A percentile compares a stretch with the other conserved stretches of the same genome.
Evolutionary conservation across 2,329 filamentous ascomycete genomes (phyloP).

Genomic region (Aspergillus pseudoterreus): DNA sequence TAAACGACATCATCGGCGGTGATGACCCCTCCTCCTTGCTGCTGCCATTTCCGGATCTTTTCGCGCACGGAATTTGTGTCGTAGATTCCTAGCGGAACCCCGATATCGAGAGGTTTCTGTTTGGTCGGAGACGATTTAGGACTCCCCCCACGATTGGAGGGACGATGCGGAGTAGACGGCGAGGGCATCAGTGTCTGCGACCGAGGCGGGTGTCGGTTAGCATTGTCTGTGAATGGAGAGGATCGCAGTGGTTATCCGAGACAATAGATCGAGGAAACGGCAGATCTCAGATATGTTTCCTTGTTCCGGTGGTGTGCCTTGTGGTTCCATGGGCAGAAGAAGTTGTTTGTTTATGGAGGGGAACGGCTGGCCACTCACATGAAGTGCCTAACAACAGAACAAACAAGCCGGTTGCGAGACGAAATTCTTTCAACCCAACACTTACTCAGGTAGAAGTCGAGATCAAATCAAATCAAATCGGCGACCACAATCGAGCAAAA

Average conservation of each 20-base stretch:
- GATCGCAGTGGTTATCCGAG: slow-evolving; percentile 7
- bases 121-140: slow-evolving; percentile 55
- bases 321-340: not conserved
- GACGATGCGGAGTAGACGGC: slow-evolving; percentile 35
- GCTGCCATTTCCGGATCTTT: slow-evolving; percentile 82
- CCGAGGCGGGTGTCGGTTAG: slow-evolving; percentile 7
- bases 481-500: not conserved
- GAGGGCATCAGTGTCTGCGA: slow-evolving; percentile 37
- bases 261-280: slow-evolving; percentile 1
- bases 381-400: no score
- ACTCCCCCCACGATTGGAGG: slow-evolving; percentile 50
- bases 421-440: slow-evolving; percentile 1
- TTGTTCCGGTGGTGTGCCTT: slow-evolving; percentile 1
- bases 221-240: slow-evolving; percentile 2
- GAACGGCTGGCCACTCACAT: not conserved
- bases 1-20: slow-evolving; percentile 56
- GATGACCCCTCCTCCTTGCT: slow-evolving; percentile 66
- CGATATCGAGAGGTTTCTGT: slow-evolving; percentile 49
- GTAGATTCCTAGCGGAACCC: slow-evolving; percentile 54
- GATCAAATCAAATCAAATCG: not conserved
- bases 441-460: slow-evolving; percentile 1
- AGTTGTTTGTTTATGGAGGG: slow-evolving; percentile 5
- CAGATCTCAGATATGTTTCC: not conserved
- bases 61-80: slow-evolving; percentile 67
- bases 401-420: not conserved